Percentiles rank a stretch among this genome's conserved stretches.
phyloP scores from a whole-genome alignment of 768 basidiomycete genomes.

The Calocybe cyanea region DNA sequence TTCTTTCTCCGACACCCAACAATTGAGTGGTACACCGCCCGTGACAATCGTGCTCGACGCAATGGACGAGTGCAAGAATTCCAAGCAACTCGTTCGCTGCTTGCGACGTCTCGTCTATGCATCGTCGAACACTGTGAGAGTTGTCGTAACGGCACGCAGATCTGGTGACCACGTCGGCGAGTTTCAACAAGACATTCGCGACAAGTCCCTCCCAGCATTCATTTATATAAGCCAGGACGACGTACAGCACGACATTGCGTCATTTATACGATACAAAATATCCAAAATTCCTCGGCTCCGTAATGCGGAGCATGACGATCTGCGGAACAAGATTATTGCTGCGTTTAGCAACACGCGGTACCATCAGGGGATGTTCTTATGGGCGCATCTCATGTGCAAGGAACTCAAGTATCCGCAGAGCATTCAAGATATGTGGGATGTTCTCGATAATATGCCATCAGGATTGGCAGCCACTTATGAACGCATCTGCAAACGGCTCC shows the following conservation, averaged over 20 bases:
- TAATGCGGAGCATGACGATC: background rate
- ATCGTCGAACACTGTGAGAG: background rate
- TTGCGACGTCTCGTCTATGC: too few relatives aligned
- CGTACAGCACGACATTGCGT: background rate
- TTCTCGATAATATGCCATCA: background rate
- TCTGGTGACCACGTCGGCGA: too few relatives aligned
- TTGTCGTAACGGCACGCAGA: slow-evolving; percentile 2
- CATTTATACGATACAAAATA: background rate
- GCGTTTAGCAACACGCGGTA: background rate
- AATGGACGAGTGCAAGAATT: too few relatives aligned
- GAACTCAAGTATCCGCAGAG: too few relatives aligned
- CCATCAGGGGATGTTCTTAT: too few relatives aligned
- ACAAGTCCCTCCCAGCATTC: too few relatives aligned
- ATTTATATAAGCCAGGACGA: background rate
- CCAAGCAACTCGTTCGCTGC: too few relatives aligned
- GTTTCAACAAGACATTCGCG: too few relatives aligned
- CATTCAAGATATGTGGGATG: background rate
- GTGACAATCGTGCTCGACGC: too few relatives aligned
- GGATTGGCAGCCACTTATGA: too few relatives aligned
- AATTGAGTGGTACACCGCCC: background rate
- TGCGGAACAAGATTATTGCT: background rate
- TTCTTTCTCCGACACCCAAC: background rate
- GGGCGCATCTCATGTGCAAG: too few relatives aligned
- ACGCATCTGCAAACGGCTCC: too few relatives aligned
- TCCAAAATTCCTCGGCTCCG: slow-evolving; percentile 1